A percentile compares a stretch with the other conserved stretches of the same genome.
These are phyloP conservation scores for Candida tropicalis DNA, from an alignment of 1,139 yeast genomes.

Conservation along the genomic window DNA sequence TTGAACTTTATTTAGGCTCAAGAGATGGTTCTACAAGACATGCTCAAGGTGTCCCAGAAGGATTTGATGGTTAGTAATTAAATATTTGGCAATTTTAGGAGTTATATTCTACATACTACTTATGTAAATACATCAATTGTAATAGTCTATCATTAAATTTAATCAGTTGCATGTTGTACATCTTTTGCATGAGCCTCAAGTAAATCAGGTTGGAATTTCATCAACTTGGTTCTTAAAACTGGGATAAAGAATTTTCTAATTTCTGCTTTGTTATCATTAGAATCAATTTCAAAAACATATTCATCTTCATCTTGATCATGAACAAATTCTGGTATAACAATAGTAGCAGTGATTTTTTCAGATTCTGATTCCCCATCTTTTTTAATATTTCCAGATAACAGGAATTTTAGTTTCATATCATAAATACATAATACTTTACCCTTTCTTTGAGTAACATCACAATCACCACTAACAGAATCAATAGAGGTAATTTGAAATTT, in stretches of 20 bases:
- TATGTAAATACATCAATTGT: neutral
- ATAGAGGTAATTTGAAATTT: conserved; percentile 40
- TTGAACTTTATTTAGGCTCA: conserved; percentile 57
- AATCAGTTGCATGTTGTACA: conserved; percentile 49
- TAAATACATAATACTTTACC: conserved; percentile 77
- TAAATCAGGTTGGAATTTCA: conserved; percentile 63
- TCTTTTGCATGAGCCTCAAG: conserved; percentile 62
- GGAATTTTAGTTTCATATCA: conserved; percentile 59
- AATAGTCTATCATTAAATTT: conserved; percentile 5
- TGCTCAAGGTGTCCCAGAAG: conserved; percentile 89
- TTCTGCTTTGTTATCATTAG: conserved; percentile 37
- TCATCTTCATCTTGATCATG: conserved; percentile 74
- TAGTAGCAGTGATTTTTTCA: conserved; percentile 35
- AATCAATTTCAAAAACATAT: conserved; percentile 54
- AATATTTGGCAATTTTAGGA: neutral
- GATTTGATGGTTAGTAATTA: conserved; percentile 46
- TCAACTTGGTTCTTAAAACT: conserved; percentile 46
- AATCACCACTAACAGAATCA: conserved; percentile 64
- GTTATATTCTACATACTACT: neutral
- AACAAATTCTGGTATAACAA: conserved; percentile 64
- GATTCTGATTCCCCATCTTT: conserved; percentile 23
- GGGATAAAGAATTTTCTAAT: conserved; percentile 56
- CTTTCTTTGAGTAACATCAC: conserved; percentile 81
- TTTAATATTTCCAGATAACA: conserved; percentile 34
- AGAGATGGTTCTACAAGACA: conserved; percentile 55